Evolutionary conservation across 768 basidiomycete species (phyloP), one percentile per base, ranked within the genome.

Genomic region (Macrocybe gigantea): DNA sequence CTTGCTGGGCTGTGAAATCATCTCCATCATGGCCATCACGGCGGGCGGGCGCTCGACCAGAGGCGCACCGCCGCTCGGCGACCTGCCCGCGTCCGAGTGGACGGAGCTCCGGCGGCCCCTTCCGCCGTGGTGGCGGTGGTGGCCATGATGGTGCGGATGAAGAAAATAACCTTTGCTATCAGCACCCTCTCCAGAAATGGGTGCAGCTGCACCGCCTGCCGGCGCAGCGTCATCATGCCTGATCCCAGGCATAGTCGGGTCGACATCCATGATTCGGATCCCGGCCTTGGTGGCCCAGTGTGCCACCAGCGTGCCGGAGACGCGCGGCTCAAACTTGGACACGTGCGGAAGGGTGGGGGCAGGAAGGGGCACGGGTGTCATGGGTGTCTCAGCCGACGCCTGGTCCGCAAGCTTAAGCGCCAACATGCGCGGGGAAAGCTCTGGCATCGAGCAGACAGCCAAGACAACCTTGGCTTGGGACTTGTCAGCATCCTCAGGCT

Each of bases 1-100:
- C 52, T 80, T 83, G 62, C 77, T 83, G 6, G 85, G 83, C 53
- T 87, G 83, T 14, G 82, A 71, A 7, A 86, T 75, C 63, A 79
- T 78, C 53, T 83, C 83, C 85, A 86, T 88, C 85, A 90, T 87
- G 4, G 84, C 82, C 74, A 82, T 79, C 41, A 88, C 85, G 1
- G 86, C 83, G 7, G 84, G 77, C 0, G 86, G 85, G 13, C 86
- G 79, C 60, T 90, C 88, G 43, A 90, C 88, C 38, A 90, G 71
- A 2, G 77, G 72, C 0, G 61, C 53, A 48, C 53, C 63, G 31
- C 54, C 54, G 36, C 43, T 46, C 42, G 32, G 4, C 22, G 22
- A 22, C 22, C 22, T 22, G 22, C 22, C 22, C 22, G 22, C 22
- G 22, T 22, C 22, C 22, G 22, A 31, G 31, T n/a, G 12, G 42